Conservation (phyloP, 2,329 filamentous ascomycete genomes). For the Colletotrichum lindemuthianum region DNA sequence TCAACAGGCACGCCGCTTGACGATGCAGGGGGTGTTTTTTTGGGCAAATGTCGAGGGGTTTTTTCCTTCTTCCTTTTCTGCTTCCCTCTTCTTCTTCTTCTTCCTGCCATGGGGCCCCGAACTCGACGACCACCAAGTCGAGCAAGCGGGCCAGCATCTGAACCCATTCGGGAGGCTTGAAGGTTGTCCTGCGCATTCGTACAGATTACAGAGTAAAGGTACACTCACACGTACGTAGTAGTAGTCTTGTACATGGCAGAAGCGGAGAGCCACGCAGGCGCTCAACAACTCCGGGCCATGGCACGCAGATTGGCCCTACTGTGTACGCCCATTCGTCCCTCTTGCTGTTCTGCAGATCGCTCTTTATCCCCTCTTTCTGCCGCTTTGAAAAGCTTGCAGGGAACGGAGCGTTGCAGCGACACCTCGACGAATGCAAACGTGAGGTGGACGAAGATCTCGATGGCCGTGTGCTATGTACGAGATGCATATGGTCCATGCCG, state of each 20-base stretch:
- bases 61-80: too few species aligned
- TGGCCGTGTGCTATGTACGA: neutral
- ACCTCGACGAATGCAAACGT: too few species aligned
- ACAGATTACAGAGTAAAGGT: too few species aligned
- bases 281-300: constrained; percentile 18
- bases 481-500: too few species aligned
- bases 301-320: constrained; percentile 3
- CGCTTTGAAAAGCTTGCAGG: constrained; percentile 20
- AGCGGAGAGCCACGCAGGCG: neutral
- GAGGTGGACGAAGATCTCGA: constrained; percentile 9
- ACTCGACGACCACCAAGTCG: neutral
- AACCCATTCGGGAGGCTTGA: constrained; percentile 4
- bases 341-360: constrained; percentile 22
- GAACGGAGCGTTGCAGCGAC: neutral
- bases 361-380: constrained; percentile 15
- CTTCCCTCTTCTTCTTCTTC: too few species aligned
- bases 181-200: too few species aligned
- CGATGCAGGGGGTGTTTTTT: too few species aligned
- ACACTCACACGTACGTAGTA: too few species aligned
- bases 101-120: too few species aligned
- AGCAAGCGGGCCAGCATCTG: constrained; percentile 5
- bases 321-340: neutral
- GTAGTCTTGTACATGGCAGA: neutral
- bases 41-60: too few species aligned
- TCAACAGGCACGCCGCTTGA: too few species aligned